A percentile compares a stretch with the other conserved stretches of the same genome.
phyloP scores from a whole-genome alignment of 768 basidiomycete species.

The Termitomyces heimii region DNA sequence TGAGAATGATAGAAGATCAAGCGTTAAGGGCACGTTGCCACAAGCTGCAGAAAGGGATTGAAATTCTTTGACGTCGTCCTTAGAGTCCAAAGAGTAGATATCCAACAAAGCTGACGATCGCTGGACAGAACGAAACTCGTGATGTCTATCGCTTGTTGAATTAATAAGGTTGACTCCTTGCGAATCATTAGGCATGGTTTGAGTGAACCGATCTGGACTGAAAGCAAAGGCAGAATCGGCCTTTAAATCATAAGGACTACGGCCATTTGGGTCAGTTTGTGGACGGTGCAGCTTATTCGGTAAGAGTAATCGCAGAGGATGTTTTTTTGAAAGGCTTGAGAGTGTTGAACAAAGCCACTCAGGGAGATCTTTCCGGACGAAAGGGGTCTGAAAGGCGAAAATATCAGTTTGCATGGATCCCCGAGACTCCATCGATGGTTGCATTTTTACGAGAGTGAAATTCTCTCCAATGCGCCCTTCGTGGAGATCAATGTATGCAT shows the following conservation, averaged over 20 bases:
- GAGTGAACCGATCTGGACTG: constrained; percentile 2
- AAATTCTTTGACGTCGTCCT: neutral
- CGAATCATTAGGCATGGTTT: neutral
- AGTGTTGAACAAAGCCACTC: constrained; percentile 54
- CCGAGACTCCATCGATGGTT: neutral
- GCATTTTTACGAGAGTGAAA: constrained; percentile 41
- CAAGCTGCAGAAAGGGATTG: neutral
- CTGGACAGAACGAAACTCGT: neutral
- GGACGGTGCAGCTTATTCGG: constrained; percentile 12
- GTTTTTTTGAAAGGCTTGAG: constrained; percentile 33
- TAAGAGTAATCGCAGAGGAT: constrained; percentile 43
- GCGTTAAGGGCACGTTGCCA: neutral
- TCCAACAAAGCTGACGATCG: neutral
- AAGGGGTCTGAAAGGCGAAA: neutral
- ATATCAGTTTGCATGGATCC: neutral
- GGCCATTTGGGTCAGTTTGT: neutral
- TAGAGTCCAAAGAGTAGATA: neutral
- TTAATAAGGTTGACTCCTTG: neutral
- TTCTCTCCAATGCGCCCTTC: constrained; percentile 29
- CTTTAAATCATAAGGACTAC: neutral
- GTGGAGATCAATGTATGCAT: constrained; percentile 14
- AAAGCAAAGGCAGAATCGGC: constrained; percentile 16
- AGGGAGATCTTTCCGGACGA: constrained; percentile 32
- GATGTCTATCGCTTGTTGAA: neutral
- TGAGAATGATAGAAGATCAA: neutral